Evolutionary conservation across 345 rosid species (phyloP).

Genomic region (Crucihimalaya himalaica): DNA sequence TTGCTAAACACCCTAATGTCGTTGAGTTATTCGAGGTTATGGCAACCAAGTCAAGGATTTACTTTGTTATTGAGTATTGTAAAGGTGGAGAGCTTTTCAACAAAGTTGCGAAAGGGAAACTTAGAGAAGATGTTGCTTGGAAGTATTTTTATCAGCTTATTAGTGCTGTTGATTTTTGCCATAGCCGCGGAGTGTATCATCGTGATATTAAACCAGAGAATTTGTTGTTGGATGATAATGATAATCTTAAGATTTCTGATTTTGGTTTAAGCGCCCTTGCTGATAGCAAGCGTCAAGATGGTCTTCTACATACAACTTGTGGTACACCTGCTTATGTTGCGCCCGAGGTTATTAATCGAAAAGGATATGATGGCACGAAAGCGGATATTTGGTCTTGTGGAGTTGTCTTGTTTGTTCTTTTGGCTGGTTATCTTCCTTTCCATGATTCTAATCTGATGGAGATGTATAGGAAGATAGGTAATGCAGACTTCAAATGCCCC

Average conservation of each 20-base stretch:
- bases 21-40: slow-evolving; percentile 68
- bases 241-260: slow-evolving; percentile 70
- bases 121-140: slow-evolving; percentile 65
- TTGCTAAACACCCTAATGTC: slow-evolving; percentile 66
- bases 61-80: slow-evolving; percentile 66
- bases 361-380: slow-evolving; percentile 73
- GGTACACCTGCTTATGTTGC: slow-evolving; percentile 87
- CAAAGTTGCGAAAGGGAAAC: slow-evolving; percentile 61
- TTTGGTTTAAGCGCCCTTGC: slow-evolving; percentile 81
- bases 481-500: slow-evolving; percentile 67
- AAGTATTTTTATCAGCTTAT: slow-evolving; percentile 71
- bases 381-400: slow-evolving; percentile 89
- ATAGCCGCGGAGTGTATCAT: slow-evolving; percentile 74
- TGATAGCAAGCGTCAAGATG: slow-evolving; percentile 61
- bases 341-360: slow-evolving; percentile 72
- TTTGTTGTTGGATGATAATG: slow-evolving; percentile 68
- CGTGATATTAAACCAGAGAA: slow-evolving; percentile 85
- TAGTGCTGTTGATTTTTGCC: slow-evolving; percentile 66
- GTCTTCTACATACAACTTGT: slow-evolving; percentile 73
- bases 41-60: slow-evolving; percentile 78
- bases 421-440: slow-evolving; percentile 81
- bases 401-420: slow-evolving; percentile 68
- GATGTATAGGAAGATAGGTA: slow-evolving; percentile 75
- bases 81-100: slow-evolving; percentile 83
- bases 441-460: slow-evolving; percentile 76